Evolutionary conservation across 2,329 filamentous ascomycete genomes (phyloP).

Genomic region (Thelonectria olida): DNA sequence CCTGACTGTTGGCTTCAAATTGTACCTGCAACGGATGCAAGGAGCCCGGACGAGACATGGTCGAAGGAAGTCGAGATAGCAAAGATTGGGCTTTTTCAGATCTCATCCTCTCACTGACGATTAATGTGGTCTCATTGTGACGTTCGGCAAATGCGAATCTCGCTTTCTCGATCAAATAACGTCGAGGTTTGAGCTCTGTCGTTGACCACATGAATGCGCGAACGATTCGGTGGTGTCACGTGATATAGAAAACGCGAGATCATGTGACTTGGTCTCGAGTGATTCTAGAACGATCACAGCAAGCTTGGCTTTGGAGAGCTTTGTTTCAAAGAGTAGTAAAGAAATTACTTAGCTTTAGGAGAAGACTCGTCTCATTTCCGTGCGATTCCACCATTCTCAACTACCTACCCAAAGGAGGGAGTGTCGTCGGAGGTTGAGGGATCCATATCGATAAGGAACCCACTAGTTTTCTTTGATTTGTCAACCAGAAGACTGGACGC

Average conservation of each 20-base stretch:
- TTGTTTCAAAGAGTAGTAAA: constrained; percentile 10
- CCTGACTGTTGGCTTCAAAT: neutral
- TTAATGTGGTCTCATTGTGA: neutral
- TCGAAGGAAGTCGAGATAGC: neutral
- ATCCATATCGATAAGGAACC: constrained; percentile 45
- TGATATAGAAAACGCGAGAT: neutral
- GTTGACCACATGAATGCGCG: neutral
- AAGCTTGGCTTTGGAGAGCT: neutral
- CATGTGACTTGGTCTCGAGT: constrained; percentile 17
- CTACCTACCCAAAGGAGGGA: too few relatives aligned
- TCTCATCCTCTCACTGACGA: neutral
- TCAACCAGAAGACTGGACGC: constrained; percentile 25
- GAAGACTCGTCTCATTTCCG: neutral
- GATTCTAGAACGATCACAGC: neutral
- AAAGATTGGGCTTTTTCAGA: neutral
- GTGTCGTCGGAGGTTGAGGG: too few relatives aligned
- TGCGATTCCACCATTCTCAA: neutral
- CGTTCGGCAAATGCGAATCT: neutral
- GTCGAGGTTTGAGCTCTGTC: neutral
- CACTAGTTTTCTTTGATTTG: constrained; percentile 37
- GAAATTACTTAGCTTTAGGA: neutral
- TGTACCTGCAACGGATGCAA: neutral
- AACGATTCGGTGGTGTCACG: neutral
- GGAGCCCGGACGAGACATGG: too few relatives aligned
- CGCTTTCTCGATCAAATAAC: neutral